Evolutionary conservation across 257 asterid species (phyloP).

Genomic region (Scutellaria minor): DNA sequence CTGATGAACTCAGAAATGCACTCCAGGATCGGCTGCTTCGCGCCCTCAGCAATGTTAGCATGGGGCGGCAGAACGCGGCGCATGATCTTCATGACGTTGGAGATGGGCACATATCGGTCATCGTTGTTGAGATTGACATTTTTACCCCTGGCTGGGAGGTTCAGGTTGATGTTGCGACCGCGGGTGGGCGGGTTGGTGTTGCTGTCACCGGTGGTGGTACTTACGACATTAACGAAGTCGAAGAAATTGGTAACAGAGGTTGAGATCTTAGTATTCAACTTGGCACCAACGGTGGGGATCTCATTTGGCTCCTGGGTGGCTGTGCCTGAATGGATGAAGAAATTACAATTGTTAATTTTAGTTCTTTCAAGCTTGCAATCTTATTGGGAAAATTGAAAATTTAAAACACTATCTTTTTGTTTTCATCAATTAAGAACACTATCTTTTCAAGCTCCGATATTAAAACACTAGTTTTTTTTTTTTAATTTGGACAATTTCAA

Average conservation of each 20-base stretch:
- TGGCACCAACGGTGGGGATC: neutral
- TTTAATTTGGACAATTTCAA: too few relatives aligned
- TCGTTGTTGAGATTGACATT: neutral
- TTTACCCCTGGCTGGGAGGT: neutral
- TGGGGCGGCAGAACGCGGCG: conserved; percentile 35
- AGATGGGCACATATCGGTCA: conserved; percentile 23
- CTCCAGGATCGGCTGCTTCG: conserved; percentile 33
- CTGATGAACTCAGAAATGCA: conserved; percentile 36
- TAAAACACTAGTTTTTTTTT: too few relatives aligned
- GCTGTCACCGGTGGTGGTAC: too few relatives aligned
- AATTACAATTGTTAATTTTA: neutral
- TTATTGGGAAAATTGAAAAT: too few relatives aligned
- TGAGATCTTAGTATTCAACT: too few relatives aligned
- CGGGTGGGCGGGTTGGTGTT: neutral
- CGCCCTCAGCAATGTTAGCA: conserved; percentile 34
- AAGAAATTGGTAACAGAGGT: too few relatives aligned
- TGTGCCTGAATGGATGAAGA: neutral
- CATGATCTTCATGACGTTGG: conserved; percentile 34
- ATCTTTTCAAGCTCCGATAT: too few relatives aligned
- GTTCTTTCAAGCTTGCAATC: too few relatives aligned
- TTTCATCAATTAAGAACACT: too few relatives aligned
- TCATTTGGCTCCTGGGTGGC: neutral
- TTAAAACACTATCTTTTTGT: too few relatives aligned
- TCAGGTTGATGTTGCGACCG: too few relatives aligned
- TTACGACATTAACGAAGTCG: neutral